Conservation (phyloP, 2,329 filamentous ascomycete species). For the Coniochaeta sp. region DNA sequence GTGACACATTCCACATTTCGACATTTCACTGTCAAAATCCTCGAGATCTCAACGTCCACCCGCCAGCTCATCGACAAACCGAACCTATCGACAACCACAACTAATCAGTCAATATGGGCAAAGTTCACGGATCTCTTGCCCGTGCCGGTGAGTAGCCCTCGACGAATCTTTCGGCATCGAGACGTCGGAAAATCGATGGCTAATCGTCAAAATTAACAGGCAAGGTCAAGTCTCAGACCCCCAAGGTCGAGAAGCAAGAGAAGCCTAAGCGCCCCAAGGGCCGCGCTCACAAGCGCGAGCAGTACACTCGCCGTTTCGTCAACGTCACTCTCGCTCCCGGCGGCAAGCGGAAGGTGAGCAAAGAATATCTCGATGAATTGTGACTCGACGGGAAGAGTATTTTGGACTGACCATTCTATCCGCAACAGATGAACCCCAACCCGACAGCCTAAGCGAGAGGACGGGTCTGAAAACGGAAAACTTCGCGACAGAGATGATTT, state of each 20-base stretch:
- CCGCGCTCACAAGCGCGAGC: slow-evolving; percentile 92
- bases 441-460: slow-evolving; percentile 11
- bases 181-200: background rate
- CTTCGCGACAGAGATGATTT: background rate
- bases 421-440: slow-evolving; percentile 17
- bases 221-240: slow-evolving; percentile 97
- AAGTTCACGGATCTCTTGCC: slow-evolving; percentile 89
- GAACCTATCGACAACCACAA: slow-evolving; percentile 1
- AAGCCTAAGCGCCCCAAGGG: slow-evolving; percentile 97
- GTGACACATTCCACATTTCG: background rate
- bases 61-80: background rate
- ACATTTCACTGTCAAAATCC: background rate
- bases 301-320: slow-evolving; percentile 96
- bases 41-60: background rate
- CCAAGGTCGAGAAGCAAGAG: slow-evolving; percentile 87
- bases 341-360: slow-evolving; percentile 96
- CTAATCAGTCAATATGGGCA: slow-evolving; percentile 60
- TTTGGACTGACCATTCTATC: slow-evolving; percentile 2
- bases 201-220: slow-evolving; percentile 34
- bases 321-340: slow-evolving; percentile 88
- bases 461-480: background rate
- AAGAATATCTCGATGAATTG: background rate
- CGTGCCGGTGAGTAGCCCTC: slow-evolving; percentile 55
- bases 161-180: slow-evolving; percentile 1
- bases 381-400: background rate